These are phyloP conservation scores for Pseudogymnoascus sp. DNA, from an alignment of 2,329 filamentous ascomycete species.

Conservation along the genomic window DNA sequence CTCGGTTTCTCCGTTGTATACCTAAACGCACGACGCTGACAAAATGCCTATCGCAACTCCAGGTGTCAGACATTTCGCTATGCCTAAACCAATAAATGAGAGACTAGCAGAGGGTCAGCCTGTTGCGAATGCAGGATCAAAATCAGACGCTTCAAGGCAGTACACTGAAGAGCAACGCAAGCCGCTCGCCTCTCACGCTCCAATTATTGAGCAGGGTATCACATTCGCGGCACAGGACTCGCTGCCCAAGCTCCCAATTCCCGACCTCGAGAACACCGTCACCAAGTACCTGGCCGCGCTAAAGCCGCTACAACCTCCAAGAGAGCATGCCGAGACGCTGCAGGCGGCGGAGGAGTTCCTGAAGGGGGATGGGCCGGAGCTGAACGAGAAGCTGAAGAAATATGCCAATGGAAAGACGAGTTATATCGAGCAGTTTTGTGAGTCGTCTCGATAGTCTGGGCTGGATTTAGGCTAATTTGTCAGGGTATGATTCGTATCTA, in stretches of 20 bases:
- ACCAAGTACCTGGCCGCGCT: constrained; percentile 72
- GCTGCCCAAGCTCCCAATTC: constrained; percentile 86
- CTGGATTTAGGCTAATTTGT: constrained; percentile 10
- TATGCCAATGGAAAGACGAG: constrained; percentile 88
- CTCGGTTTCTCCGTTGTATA: constrained; percentile 67
- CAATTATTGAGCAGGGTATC: constrained; percentile 54
- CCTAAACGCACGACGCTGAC: constrained; percentile 45
- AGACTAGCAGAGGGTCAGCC: constrained; percentile 44
- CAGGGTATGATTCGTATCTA: constrained; percentile 97
- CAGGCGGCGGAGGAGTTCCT: constrained; percentile 78
- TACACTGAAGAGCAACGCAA: constrained; percentile 39
- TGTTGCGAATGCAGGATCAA: constrained; percentile 2
- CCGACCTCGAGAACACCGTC: constrained; percentile 71
- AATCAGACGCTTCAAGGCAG: background rate
- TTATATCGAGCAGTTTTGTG: constrained; percentile 99
- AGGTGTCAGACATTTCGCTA: constrained; percentile 62
- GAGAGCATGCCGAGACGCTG: constrained; percentile 77
- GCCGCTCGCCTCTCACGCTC: constrained; percentile 38
- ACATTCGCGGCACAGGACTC: constrained; percentile 86
- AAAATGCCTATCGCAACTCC: constrained; percentile 51
- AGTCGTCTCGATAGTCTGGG: constrained; percentile 30
- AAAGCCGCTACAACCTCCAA: constrained; percentile 67
- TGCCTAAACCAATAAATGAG: constrained; percentile 65
- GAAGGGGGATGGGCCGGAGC: constrained; percentile 66
- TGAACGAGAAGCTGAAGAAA: constrained; percentile 82